These are phyloP conservation scores for Chrysosporium keratinophilum DNA, from an alignment of 2,329 filamentous ascomycete species.

Conservation along the genomic window DNA sequence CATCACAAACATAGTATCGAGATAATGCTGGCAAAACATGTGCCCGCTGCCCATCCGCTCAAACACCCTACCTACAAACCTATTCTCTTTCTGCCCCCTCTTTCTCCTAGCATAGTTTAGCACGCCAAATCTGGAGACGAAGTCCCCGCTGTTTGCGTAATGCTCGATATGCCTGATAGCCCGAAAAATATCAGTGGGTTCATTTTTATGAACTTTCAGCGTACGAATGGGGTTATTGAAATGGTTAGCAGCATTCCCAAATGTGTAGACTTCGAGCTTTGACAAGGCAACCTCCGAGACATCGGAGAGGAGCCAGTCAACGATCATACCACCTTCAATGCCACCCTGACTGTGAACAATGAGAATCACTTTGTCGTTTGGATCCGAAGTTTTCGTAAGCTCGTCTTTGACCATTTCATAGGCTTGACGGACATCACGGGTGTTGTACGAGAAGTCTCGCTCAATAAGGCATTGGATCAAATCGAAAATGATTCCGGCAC, in stretches of 20 bases:
- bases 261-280: slow-evolving; percentile 9
- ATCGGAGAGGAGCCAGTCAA: slow-evolving; percentile 6
- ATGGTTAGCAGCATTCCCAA: slow-evolving; percentile 7
- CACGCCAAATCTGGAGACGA: slow-evolving; percentile 5
- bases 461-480: slow-evolving; percentile 7
- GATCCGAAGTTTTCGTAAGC: neutral
- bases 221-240: slow-evolving; percentile 4
- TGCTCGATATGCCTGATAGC: slow-evolving; percentile 7
- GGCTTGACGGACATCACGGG: slow-evolving; percentile 2
- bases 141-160: slow-evolving; percentile 8
- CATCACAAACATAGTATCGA: slow-evolving; percentile 9
- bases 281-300: neutral
- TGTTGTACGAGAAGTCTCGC: slow-evolving; percentile 7
- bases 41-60: slow-evolving; percentile 1
- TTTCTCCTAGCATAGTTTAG: neutral
- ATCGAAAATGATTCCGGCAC: slow-evolving; percentile 5
- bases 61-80: slow-evolving; percentile 5
- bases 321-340: slow-evolving; percentile 1
- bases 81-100: neutral
- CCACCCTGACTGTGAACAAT: slow-evolving; percentile 8
- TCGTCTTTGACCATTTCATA: slow-evolving; percentile 4
- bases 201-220: neutral
- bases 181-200: neutral
- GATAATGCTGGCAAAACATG: slow-evolving; percentile 9
- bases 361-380: slow-evolving; percentile 6